phyloP scores from a whole-genome alignment of 2,329 filamentous ascomycete species.

The Mariannaea sp. region DNA sequence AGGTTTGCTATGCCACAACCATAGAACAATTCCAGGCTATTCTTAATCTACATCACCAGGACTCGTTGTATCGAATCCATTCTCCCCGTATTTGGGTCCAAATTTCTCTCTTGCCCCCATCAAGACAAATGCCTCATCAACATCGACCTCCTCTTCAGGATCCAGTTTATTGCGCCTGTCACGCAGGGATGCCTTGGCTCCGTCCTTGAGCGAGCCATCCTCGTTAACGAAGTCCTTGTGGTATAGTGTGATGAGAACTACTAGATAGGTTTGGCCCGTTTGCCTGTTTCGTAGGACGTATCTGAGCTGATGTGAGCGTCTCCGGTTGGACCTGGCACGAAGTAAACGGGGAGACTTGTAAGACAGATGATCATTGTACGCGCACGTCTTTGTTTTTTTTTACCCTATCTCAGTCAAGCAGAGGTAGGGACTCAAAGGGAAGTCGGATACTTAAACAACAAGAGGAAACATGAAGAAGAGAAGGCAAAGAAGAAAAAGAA shows the following conservation, averaged over 20 bases:
- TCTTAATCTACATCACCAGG: constrained; percentile 53
- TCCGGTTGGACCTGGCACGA: constrained; percentile 41
- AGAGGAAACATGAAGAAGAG: not conserved
- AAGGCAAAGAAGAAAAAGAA: constrained; percentile 1
- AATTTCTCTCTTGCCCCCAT: constrained; percentile 47
- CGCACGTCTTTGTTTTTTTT: not conserved
- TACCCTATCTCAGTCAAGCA: not conserved
- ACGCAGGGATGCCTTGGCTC: constrained; percentile 39
- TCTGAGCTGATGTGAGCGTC: constrained; percentile 82
- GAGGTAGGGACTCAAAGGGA: constrained; percentile 4
- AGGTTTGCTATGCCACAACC: not conserved
- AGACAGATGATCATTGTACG: constrained; percentile 30
- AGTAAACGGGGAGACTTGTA: constrained; percentile 30
- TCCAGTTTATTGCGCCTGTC: constrained; percentile 15
- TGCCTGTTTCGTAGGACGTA: constrained; percentile 86
- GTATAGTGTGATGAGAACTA: constrained; percentile 79
- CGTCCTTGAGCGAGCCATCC: constrained; percentile 58
- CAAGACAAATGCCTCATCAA: constrained; percentile 45
- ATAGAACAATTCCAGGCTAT: not conserved
- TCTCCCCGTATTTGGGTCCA: constrained; percentile 32
- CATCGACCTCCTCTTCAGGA: constrained; percentile 28
- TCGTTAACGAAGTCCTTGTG: constrained; percentile 68
- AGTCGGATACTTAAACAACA: constrained; percentile 7
- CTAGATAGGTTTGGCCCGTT: constrained; percentile 77
- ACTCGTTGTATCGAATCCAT: constrained; percentile 36